These are phyloP conservation scores for Luvunga scandens DNA, from an alignment of 345 rosid species.

Conservation along the genomic window DNA sequence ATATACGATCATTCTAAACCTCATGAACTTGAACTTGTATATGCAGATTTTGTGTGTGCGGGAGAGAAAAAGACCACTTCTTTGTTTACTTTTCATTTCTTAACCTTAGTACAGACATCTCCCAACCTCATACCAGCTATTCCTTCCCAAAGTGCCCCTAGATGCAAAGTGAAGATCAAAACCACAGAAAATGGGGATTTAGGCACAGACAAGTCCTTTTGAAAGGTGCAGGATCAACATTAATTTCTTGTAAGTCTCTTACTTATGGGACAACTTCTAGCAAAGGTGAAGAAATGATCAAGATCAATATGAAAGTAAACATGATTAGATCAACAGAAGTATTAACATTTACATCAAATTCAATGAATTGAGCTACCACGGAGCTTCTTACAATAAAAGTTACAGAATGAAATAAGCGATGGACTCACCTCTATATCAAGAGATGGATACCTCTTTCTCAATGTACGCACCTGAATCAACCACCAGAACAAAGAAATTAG, in stretches of 20 bases:
- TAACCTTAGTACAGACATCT: not conserved
- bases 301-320: not conserved
- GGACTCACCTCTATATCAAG: conserved; percentile 79
- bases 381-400: not conserved
- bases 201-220: not conserved
- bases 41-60: not conserved
- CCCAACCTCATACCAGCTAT: not conserved
- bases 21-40: not conserved
- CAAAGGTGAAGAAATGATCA: not conserved
- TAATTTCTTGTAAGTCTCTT: not conserved
- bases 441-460: conserved; percentile 67
- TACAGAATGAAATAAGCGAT: not conserved
- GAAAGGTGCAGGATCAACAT: not conserved
- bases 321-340: not conserved
- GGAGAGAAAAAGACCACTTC: not conserved
- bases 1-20: not conserved
- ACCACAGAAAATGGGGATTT: not conserved
- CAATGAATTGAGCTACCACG: not conserved
- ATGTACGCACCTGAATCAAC: conserved; percentile 45
- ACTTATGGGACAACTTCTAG: not conserved
- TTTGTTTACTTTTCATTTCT: not conserved
- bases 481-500: not conserved
- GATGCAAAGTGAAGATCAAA: not conserved
- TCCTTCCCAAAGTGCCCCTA: not conserved
- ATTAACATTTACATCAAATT: not conserved